Conservation (phyloP, 176 grass and related monocot genomes). For the Cenchrus americanus region DNA sequence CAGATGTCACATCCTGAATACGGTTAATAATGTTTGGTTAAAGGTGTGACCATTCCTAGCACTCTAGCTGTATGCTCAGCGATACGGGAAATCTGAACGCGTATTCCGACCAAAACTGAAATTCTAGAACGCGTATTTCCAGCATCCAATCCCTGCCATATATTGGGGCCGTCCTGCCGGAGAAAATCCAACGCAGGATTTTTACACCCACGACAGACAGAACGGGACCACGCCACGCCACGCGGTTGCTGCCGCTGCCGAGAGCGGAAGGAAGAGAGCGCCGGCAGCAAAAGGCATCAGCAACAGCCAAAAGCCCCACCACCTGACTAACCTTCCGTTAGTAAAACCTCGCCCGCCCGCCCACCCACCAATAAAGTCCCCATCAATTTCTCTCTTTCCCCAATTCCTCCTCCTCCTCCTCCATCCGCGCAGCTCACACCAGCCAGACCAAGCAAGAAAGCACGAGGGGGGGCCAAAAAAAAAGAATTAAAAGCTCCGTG, state of each 20-base stretch:
- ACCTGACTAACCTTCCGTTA: not conserved
- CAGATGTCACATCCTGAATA: not conserved
- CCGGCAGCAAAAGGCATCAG: not conserved
- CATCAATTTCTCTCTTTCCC: conserved; percentile 25
- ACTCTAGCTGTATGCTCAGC: too few relatives aligned
- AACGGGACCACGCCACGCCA: not conserved
- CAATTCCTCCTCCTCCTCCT: not conserved
- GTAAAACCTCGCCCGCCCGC: not conserved
- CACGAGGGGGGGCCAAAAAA: not conserved
- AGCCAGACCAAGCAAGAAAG: not conserved
- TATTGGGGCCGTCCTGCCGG: not conserved
- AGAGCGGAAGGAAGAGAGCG: not conserved
- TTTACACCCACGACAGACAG: not conserved
- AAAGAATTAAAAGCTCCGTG: not conserved
- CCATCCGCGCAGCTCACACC: conserved; percentile 2
- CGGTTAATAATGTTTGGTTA: too few relatives aligned
- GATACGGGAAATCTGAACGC: too few relatives aligned
- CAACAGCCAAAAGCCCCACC: conserved; percentile 16
- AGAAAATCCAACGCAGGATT: not conserved
- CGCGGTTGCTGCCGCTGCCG: not conserved
- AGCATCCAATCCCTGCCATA: not conserved
- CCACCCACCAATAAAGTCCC: not conserved
- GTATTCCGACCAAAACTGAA: too few relatives aligned
- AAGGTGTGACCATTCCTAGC: too few relatives aligned
- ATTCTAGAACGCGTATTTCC: not conserved